A percentile compares a stretch with the other conserved stretches of the same genome.
These are phyloP conservation scores for Rhododendron williamsianum DNA, from an alignment of 148 eudicot species.

Conservation along the genomic window DNA sequence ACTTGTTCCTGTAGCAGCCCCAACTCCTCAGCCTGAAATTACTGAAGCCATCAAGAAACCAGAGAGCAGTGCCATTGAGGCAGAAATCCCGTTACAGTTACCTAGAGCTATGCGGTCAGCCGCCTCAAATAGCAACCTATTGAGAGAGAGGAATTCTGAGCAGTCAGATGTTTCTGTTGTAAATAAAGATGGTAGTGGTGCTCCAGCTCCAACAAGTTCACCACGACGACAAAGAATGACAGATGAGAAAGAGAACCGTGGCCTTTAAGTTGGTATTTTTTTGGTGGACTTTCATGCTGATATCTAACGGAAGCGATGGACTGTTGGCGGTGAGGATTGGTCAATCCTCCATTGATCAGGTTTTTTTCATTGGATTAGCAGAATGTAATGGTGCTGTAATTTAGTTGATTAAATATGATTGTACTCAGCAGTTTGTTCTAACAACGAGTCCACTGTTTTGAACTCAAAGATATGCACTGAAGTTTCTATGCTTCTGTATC, in stretches of 20 bases:
- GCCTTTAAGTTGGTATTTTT: slow-evolving; percentile 20
- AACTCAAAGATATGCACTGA: background rate
- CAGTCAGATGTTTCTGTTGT: slow-evolving; percentile 34
- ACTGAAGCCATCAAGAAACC: slow-evolving; percentile 27
- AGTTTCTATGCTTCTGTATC: background rate
- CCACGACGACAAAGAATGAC: slow-evolving; percentile 25
- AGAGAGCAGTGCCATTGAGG: slow-evolving; percentile 30
- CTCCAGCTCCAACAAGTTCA: slow-evolving; percentile 49
- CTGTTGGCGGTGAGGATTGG: background rate
- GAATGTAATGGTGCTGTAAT: background rate
- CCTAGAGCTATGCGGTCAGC: slow-evolving; percentile 75
- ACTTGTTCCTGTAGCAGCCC: slow-evolving; percentile 53
- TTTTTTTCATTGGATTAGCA: background rate
- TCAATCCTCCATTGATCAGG: slow-evolving; percentile 6
- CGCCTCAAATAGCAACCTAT: slow-evolving; percentile 41
- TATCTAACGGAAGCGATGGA: background rate
- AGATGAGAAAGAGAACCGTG: slow-evolving; percentile 63
- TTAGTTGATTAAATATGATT: background rate
- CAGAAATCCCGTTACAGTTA: slow-evolving; percentile 50
- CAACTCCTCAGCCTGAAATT: slow-evolving; percentile 36
- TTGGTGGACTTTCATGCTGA: background rate
- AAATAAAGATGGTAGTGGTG: slow-evolving; percentile 31
- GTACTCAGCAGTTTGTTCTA: background rate
- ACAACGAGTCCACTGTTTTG: background rate
- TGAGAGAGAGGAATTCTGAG: slow-evolving; percentile 64